Evolutionary conservation across 805 yeast species (phyloP), one percentile per base, ranked within the genome.

Genomic region (Zygosaccharomyces bisporus): DNA sequence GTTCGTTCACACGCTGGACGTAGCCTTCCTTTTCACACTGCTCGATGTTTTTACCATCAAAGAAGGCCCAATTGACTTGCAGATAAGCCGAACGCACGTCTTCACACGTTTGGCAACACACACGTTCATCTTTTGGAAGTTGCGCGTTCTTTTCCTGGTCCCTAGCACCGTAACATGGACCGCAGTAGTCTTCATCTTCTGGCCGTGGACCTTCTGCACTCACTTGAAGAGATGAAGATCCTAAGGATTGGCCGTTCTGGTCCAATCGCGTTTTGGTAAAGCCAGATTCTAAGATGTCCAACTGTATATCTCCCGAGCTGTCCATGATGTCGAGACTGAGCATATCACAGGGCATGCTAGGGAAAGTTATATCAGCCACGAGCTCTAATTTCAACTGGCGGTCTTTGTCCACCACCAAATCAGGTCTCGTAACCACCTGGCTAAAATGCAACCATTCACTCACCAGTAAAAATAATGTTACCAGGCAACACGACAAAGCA

Each of bases 21-120:
- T 86, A 89, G 5, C 95, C 93, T 63, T 88, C 96, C 10, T 70
- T 71, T 61, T 87, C 96, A 74, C 99, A 91, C 67, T 91, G 98
- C 50, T 80, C 87, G 47, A 93, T 80, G 47, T 86, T 80, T 44
- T 76, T 71, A 46, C 98, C 98, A 63, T 91, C 98, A 56, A 70
- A 84, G 66, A 93, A 91, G 2, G 84, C 90, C 98, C 98, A 93
- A 27, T 79, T 81, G 13, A 70, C 74, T 12, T 73, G 74, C 16
- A 85, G 82, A 61, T 91, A 93, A 0, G 96, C 96, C 51, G 72
- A 64, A 51, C 79, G 80, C 20, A 91, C 95, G 34, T 86, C 79
- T 34, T 76, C 84, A 71, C 99, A 91, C 20, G 84, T 76, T 61
- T 88, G 84, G 68, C 99, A 91, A 67, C 96, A 88, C 20, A 73